Conservation (phyloP, 1,284 basidiomycete species). For the Puccinia horiana region DNA sequence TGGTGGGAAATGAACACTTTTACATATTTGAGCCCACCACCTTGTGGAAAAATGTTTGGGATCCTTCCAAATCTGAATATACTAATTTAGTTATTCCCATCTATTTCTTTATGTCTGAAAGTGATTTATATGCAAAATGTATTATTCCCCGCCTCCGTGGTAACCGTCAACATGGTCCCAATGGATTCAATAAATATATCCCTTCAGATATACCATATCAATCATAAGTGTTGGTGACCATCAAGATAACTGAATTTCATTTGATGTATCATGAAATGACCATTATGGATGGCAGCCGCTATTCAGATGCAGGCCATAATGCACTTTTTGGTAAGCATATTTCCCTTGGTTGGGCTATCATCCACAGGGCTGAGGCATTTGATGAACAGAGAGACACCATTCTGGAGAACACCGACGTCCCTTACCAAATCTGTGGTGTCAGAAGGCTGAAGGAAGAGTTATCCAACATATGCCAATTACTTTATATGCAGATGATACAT, state of each 20-base stretch:
- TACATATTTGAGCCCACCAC: not conserved
- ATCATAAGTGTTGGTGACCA: not conserved
- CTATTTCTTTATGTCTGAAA: not conserved
- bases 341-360: not conserved
- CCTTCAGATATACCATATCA: not conserved
- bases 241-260: not conserved
- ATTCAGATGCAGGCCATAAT: not conserved
- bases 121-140: conserved; percentile 8
- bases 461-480: conserved; percentile 57
- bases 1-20: not conserved
- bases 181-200: not conserved
- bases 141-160: not conserved
- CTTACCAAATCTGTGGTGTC: not conserved
- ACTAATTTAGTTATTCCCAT: not conserved
- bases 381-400: not conserved
- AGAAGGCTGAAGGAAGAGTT: not conserved
- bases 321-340: not conserved
- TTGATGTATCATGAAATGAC: not conserved
- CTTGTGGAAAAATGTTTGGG: not conserved
- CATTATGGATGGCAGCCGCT: not conserved
- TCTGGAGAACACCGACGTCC: not conserved
- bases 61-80: not conserved
- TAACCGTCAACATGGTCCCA: not conserved
- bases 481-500: conserved; percentile 63
- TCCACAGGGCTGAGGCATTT: too few species aligned